Conservation (phyloP, 192 early-diverging fungal species). For the Kickxella alabastrina region DNA sequence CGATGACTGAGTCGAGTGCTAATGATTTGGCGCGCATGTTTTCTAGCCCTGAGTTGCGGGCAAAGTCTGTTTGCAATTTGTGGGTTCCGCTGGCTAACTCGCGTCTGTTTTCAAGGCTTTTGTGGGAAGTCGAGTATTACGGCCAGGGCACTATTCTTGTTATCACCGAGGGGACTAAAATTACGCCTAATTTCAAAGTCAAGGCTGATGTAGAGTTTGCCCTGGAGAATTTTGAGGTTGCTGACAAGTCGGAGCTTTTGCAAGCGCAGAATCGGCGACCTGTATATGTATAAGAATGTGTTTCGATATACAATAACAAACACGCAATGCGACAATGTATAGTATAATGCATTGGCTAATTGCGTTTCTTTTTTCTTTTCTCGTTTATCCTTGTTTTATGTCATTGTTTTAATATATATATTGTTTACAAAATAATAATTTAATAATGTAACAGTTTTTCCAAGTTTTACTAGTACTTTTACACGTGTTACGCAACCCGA, state of each 20-base stretch:
- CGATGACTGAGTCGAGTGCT: neutral
- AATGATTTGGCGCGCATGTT: constrained; percentile 17
- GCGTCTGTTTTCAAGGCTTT: constrained; percentile 12
- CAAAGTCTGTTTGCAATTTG: constrained; percentile 25
- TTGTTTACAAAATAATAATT: too few species aligned
- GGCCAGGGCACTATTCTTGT: constrained; percentile 40
- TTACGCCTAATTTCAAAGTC: constrained; percentile 11
- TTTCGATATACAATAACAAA: too few species aligned
- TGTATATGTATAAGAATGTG: neutral
- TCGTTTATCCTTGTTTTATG: too few species aligned
- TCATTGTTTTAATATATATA: too few species aligned
- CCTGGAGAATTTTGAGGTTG: neutral
- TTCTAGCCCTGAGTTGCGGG: constrained; percentile 18
- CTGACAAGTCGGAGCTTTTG: constrained; percentile 13
- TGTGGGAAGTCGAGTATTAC: constrained; percentile 24
- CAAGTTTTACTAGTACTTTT: too few species aligned
- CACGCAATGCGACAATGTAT: too few species aligned
- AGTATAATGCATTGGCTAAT: too few species aligned
- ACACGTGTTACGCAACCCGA: too few species aligned
- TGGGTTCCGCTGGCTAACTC: constrained; percentile 39
- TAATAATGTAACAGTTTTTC: too few species aligned
- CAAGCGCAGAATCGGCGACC: constrained; percentile 1
- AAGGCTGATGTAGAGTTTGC: constrained; percentile 20
- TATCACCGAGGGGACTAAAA: constrained; percentile 26
- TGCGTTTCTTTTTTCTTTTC: too few species aligned